phyloP scores from a whole-genome alignment of 2,329 filamentous ascomycete species.

The Colletotrichum trifolii region DNA sequence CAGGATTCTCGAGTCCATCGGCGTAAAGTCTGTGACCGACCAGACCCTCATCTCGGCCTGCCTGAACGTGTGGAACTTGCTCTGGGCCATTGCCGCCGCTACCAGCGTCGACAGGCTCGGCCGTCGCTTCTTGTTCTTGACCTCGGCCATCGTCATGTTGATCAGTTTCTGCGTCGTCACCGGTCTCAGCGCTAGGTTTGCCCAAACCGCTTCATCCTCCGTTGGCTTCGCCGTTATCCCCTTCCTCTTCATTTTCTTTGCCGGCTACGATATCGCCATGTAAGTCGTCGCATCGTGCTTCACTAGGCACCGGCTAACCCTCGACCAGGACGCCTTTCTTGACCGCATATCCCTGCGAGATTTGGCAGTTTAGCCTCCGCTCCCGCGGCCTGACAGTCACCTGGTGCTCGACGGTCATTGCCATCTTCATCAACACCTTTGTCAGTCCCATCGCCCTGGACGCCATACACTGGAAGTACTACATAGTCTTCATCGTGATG shows the following conservation, averaged over 20 bases:
- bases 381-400: conserved; percentile 26
- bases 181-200: conserved; percentile 35
- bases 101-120: conserved; percentile 33
- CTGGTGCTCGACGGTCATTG: conserved; percentile 27
- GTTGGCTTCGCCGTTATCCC: conserved; percentile 46
- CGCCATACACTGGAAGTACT: conserved; percentile 55
- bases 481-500: conserved; percentile 54
- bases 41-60: conserved; percentile 49
- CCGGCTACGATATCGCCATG: conserved; percentile 40
- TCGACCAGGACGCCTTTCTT: conserved; percentile 13
- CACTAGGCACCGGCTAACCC: background rate
- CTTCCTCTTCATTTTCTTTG: conserved; percentile 54
- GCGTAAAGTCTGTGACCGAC: conserved; percentile 46
- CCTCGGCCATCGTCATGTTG: conserved; percentile 30
- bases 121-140: conserved; percentile 32
- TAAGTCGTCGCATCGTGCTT: background rate
- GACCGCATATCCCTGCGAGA: conserved; percentile 31
- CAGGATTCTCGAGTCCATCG: conserved; percentile 35
- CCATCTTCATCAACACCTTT: conserved; percentile 44
- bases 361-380: conserved; percentile 31
- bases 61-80: conserved; percentile 34
- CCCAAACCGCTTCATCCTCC: conserved; percentile 36
- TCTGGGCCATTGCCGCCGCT: conserved; percentile 32
- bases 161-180: conserved; percentile 31
- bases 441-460: conserved; percentile 57